Evolutionary conservation across 2,329 filamentous ascomycete species (phyloP), one percentile per base, ranked within the genome.

Genomic region (Colletotrichum sp.): DNA sequence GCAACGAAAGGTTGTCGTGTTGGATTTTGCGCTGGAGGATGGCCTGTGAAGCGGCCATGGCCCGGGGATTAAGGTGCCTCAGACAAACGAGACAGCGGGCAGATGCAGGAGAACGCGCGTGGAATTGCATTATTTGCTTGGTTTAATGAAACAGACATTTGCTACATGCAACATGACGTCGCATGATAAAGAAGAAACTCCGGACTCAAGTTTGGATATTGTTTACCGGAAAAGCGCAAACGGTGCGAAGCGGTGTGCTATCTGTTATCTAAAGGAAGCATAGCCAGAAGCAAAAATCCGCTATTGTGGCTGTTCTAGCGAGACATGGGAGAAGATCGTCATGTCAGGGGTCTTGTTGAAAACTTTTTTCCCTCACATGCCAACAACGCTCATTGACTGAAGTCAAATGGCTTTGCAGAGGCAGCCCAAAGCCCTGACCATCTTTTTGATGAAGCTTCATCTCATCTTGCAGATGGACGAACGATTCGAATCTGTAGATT

Each of bases 1-100:
- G 70, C 18, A 76, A 60, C 61, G 74, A 76, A 48, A 43, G 21
- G 74, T 74, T 3, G 70, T 76, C 18, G 70, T 76, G 10, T 18
- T 76, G 70, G 74, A 76, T 16, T 76, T 76, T 32, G 74, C 57
- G 30, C 5, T 74, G 34, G 55, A 74, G 1, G 71, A 32, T 8
- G 64, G 21, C 34, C n/a, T 48, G 14, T 73, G n/a, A 73, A 32
- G 5, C 34, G n/a, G 10, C 16, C 18, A 32, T 14, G 28, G 3
- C 12, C 12, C 12, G n/a, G 24, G 18, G 32, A 28, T n/a, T 12
- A 4, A 21, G 10, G n/a, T 21, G 43, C 43, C 9, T 52, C 43
- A 52, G 26, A 13, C 21, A 14, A 14, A 28, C 39, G 63, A 48
- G 28, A 30, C 28, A 34, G 59, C 30, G 30, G 59, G 4, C 30